These are phyloP conservation scores for Capronia epimyces DNA, from an alignment of 2,329 filamentous ascomycete genomes.

Conservation along the genomic window DNA sequence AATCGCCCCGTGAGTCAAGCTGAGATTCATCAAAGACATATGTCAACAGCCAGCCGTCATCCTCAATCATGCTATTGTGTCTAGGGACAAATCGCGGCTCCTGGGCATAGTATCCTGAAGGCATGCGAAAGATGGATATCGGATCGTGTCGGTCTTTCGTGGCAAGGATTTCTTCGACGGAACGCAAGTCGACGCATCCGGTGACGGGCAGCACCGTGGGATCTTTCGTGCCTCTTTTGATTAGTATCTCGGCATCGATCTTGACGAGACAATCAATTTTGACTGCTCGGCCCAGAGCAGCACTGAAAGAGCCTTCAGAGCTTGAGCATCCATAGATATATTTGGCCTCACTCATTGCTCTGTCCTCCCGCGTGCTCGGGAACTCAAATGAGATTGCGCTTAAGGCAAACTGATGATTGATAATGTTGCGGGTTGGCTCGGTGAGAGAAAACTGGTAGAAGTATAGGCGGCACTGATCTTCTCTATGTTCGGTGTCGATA, in stretches of 20 bases:
- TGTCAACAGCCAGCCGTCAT: slow-evolving; percentile 62
- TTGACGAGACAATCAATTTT: slow-evolving; percentile 64
- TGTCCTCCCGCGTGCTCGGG: slow-evolving; percentile 52
- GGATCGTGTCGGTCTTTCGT: slow-evolving; percentile 47
- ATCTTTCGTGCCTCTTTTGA: slow-evolving; percentile 47
- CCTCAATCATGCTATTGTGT: slow-evolving; percentile 44
- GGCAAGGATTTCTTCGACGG: slow-evolving; percentile 49
- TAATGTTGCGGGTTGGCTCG: slow-evolving; percentile 32
- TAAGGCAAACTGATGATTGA: slow-evolving; percentile 60
- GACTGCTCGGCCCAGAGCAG: slow-evolving; percentile 57
- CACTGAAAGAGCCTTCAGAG: slow-evolving; percentile 51
- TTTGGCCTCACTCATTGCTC: slow-evolving; percentile 53
- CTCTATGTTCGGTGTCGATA: slow-evolving; percentile 42
- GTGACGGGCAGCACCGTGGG: slow-evolving; percentile 46
- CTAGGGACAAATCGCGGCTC: slow-evolving; percentile 61
- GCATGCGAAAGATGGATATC: slow-evolving; percentile 58
- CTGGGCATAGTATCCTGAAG: slow-evolving; percentile 58
- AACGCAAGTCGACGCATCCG: slow-evolving; percentile 58
- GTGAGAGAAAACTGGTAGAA: slow-evolving; percentile 55
- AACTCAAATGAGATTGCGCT: slow-evolving; percentile 64
- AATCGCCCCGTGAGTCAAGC: slow-evolving; percentile 49
- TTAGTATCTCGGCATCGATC: slow-evolving; percentile 51
- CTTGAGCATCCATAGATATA: slow-evolving; percentile 66
- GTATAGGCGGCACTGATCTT: slow-evolving; percentile 64
- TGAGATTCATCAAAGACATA: slow-evolving; percentile 67